These are phyloP conservation scores for Coffea humblotiana DNA, from an alignment of 305 asterid species.

Conservation along the genomic window DNA sequence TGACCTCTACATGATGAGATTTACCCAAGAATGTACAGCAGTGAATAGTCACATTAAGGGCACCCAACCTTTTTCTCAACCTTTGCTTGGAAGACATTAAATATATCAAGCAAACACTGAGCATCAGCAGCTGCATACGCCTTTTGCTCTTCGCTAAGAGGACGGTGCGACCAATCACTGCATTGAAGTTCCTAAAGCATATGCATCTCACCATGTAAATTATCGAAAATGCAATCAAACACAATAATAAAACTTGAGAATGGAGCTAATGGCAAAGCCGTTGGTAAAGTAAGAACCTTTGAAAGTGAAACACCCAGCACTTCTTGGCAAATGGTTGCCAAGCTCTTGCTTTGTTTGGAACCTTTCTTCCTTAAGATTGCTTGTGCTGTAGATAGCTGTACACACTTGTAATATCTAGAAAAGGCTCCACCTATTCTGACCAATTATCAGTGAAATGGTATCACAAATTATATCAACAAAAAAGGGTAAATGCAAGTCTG, in stretches of 20 bases:
- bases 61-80: conserved; percentile 57
- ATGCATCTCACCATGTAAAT: conserved; percentile 4
- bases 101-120: conserved; percentile 67
- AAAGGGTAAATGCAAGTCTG: too few relatives aligned
- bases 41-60: not conserved
- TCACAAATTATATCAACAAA: not conserved
- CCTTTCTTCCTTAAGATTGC: conserved; percentile 44
- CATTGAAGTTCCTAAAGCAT: conserved; percentile 81
- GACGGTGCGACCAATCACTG: conserved; percentile 99
- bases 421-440: conserved; percentile 73
- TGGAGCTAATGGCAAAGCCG: not conserved
- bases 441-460: conserved; percentile 11
- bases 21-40: not conserved
- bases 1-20: not conserved
- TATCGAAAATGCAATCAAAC: not conserved
- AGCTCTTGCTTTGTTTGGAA: conserved; percentile 65
- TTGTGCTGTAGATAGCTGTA: conserved; percentile 62
- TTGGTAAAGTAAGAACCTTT: conserved; percentile 44
- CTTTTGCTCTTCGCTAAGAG: conserved; percentile 84
- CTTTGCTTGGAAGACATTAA: conserved; percentile 60
- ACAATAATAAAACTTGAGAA: not conserved
- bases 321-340: conserved; percentile 80
- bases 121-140: conserved; percentile 89
- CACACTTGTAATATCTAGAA: conserved; percentile 62
- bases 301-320: conserved; percentile 73